phyloP scores from a whole-genome alignment of 208 protist genomes.

The Acanthamoeba culbertsoni region DNA sequence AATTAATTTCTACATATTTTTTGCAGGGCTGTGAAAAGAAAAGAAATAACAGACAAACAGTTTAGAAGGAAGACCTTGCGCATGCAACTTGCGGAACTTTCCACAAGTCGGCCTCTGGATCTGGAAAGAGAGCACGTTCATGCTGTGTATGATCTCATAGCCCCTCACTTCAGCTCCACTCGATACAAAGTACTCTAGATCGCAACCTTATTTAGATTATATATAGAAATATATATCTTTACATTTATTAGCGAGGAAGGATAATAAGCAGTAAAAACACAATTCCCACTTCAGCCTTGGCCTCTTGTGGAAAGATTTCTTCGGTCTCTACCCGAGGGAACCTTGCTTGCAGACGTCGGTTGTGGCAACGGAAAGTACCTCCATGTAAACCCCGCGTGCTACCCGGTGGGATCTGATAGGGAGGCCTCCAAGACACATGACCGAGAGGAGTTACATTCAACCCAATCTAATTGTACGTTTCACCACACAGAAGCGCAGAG shows the following conservation, averaged over 20 bases:
- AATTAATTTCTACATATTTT: too few species aligned
- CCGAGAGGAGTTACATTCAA: neutral
- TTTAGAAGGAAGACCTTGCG: too few species aligned
- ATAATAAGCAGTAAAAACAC: too few species aligned
- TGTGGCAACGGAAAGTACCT: conserved; percentile 83
- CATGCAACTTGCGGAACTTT: too few species aligned
- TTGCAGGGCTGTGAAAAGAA: neutral
- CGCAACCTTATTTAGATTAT: too few species aligned
- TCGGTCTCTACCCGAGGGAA: neutral
- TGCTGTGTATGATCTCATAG: conserved; percentile 77
- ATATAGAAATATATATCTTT: too few species aligned
- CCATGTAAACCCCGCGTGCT: conserved; percentile 45
- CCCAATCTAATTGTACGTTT: neutral
- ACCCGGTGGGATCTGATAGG: conserved; percentile 33
- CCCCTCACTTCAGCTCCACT: conserved; percentile 75
- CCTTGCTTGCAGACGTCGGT: conserved; percentile 74
- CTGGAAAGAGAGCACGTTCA: conserved; percentile 74
- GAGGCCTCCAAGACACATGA: neutral
- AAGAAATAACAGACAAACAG: neutral
- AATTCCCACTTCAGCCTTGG: conserved; percentile 61
- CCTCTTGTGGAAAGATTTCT: conserved; percentile 71
- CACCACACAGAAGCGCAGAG: neutral
- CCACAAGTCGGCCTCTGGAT: neutral
- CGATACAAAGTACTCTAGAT: conserved; percentile 73
- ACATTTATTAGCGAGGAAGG: too few species aligned